Base-by-base conservation (phyloP, 2,329 filamentous ascomycete genomes). In the Teratosphaeria nubilosa region DNA sequence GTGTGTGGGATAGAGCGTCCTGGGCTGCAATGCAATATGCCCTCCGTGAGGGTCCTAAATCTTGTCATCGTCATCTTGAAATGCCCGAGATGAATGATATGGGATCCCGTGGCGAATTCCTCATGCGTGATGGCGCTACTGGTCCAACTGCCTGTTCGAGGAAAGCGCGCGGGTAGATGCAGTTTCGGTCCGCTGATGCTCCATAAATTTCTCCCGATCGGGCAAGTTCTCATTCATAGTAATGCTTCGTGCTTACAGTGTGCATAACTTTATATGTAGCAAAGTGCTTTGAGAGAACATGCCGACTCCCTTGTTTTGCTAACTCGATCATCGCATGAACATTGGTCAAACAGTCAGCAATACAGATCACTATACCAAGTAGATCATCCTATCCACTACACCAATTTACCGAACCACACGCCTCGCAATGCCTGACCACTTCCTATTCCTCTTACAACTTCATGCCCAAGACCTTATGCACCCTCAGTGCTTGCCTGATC, bases 381-480 rank as follows among this genome's bases (percentile, higher is more conserved):
- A 48, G 41, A 48, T 20, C 41, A 5, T 20, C 41, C 1, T 16
- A 20, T n/a, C 9, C n/a, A 7, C 20, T 16, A 20, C 41, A 10
- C 20, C n/a, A 5, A n/a, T 11, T 16, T 5, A 48, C n/a, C n/a
- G 10, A 48, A 6, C 5, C n/a, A 48, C 11, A 13, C 16, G 41
- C 41, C 41, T 20, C 41, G 41, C 41, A 48, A 48, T 48, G 41
- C 41, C 41, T 20, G n/a, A 48, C 20, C 11, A 48, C 6, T 6
- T 10, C 41, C 20, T 48, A 5, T 7, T 6, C 20, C 41, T 48
- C n/a, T n/a, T 55, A 97, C 73, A 99, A 72, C 82, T 96, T 99
- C 92, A 97, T 96, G 10, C 94, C 94, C 73, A 96, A 79, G 62
- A 86, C 86, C 81, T 96, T 86, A 67, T 91, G 89, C 57, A 99